These are phyloP conservation scores for Stenogyne calaminthoides DNA, from an alignment of 305 asterid genomes.

Conservation along the genomic window DNA sequence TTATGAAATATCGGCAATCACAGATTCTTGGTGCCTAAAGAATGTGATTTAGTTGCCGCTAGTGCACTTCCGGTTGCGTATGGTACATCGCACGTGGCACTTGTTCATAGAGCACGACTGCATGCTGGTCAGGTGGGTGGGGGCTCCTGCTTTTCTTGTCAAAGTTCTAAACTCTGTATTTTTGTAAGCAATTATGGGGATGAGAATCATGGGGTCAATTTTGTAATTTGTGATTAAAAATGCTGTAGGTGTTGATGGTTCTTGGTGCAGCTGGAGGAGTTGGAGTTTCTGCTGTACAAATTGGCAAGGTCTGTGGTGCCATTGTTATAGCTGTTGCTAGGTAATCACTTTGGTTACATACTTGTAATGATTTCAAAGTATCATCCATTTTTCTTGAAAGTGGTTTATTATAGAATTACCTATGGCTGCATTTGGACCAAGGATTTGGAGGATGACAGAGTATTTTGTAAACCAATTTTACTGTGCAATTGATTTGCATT, in stretches of 20 bases:
- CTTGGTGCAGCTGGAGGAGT: slow-evolving; percentile 99
- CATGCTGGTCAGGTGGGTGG: slow-evolving; percentile 56
- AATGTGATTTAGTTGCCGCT: slow-evolving; percentile 84
- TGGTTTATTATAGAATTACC: slow-evolving; percentile 12
- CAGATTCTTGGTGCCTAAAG: slow-evolving; percentile 82
- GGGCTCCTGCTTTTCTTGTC: neutral
- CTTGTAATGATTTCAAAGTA: slow-evolving; percentile 1
- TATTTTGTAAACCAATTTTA: no score
- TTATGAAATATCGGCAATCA: slow-evolving; percentile 8
- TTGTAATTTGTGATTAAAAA: neutral
- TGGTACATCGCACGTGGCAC: slow-evolving; percentile 96
- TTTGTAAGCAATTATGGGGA: slow-evolving; percentile 5
- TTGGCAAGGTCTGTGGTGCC: slow-evolving; percentile 90
- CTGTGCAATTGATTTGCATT: no score
- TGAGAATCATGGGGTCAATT: neutral
- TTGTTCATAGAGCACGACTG: slow-evolving; percentile 84
- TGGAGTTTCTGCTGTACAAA: slow-evolving; percentile 94
- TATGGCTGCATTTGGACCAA: neutral
- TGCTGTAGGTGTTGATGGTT: slow-evolving; percentile 76
- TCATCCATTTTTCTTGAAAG: neutral
- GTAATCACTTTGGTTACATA: slow-evolving; percentile 34
- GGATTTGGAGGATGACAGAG: neutral
- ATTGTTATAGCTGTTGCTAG: slow-evolving; percentile 89
- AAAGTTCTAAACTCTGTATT: neutral
- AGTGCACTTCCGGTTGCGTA: slow-evolving; percentile 92